phyloP scores from a whole-genome alignment of 371 early-diverging fungal genomes.

The Haplosporangium sp. region DNA sequence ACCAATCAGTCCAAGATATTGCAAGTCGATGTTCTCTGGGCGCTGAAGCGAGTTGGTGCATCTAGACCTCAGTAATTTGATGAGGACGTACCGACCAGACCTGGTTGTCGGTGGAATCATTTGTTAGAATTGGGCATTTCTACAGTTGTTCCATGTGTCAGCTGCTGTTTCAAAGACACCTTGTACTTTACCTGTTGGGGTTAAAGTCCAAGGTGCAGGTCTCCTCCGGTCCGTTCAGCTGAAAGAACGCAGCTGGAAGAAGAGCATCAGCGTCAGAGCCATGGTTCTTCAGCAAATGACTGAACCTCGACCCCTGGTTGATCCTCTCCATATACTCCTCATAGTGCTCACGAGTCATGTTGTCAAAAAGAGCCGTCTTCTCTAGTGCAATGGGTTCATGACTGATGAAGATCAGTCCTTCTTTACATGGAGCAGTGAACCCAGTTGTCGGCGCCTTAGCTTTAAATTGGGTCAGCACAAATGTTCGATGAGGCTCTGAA shows the following conservation, averaged over 20 bases:
- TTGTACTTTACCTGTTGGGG: constrained; percentile 28
- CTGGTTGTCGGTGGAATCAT: neutral
- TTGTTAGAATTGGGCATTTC: no score
- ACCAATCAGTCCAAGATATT: constrained; percentile 52
- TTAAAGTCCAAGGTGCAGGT: constrained; percentile 39
- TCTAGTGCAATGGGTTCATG: constrained; percentile 48
- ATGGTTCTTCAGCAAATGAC: constrained; percentile 13
- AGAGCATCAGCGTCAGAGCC: constrained; percentile 33
- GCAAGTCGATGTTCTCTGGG: constrained; percentile 54
- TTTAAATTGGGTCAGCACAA: constrained; percentile 41
- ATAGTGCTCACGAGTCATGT: constrained; percentile 43
- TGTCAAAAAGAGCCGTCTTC: constrained; percentile 36
- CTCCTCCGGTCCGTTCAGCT: constrained; percentile 34
- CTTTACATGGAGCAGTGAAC: constrained; percentile 52
- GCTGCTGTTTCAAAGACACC: no score
- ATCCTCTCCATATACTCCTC: constrained; percentile 31
- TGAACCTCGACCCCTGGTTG: constrained; percentile 6
- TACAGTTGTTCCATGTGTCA: no score
- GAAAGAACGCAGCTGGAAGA: constrained; percentile 46
- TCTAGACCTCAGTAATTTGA: constrained; percentile 43
- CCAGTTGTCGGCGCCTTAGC: constrained; percentile 50
- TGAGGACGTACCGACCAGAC: constrained; percentile 47
- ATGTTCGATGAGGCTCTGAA: constrained; percentile 25
- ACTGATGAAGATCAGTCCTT: constrained; percentile 51
- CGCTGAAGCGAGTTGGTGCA: constrained; percentile 38